A percentile compares a stretch with the other conserved stretches of the same genome.
phyloP scores from a whole-genome alignment of 2,329 filamentous ascomycete species.

The Aureobasidium sp. region DNA sequence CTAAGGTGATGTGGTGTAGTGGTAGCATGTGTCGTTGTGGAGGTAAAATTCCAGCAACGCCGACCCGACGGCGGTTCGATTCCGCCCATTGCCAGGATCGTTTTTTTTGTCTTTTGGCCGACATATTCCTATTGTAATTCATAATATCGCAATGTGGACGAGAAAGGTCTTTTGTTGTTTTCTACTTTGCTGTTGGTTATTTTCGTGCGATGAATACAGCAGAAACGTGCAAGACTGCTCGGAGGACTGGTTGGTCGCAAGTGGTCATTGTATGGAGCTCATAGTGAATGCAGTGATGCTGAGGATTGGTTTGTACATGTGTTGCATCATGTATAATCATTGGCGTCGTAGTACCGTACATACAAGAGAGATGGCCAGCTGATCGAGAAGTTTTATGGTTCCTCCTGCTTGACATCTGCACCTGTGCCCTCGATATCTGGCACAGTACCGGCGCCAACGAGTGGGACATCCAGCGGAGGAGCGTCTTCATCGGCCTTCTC shows the following conservation, averaged over 20 bases:
- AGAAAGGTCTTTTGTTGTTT: background rate
- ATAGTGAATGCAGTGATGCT: too few relatives aligned
- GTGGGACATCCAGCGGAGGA: conserved; percentile 21
- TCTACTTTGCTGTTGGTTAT: too few relatives aligned
- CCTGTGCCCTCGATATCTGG: conserved; percentile 24
- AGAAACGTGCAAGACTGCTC: background rate
- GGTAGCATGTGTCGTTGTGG: conserved; percentile 15
- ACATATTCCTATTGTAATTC: too few relatives aligned
- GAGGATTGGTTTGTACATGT: background rate
- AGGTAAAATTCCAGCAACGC: conserved; percentile 8
- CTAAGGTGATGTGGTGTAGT: conserved; percentile 15
- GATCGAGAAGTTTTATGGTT: background rate
- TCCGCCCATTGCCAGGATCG: conserved; percentile 16
- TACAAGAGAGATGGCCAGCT: background rate
- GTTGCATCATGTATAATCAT: background rate
- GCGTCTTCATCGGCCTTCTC: conserved; percentile 26
- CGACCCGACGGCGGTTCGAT: conserved; percentile 18
- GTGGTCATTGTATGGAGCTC: too few relatives aligned
- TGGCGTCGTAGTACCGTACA: background rate
- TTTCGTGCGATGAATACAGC: too few relatives aligned
- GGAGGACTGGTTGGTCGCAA: background rate
- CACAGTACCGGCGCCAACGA: conserved; percentile 15
- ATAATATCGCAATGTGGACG: background rate
- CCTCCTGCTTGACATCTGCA: conserved; percentile 10
- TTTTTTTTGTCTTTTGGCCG: background rate